phyloP scores from a whole-genome alignment of 345 rosid genomes.

The Alliaria petiolata region DNA sequence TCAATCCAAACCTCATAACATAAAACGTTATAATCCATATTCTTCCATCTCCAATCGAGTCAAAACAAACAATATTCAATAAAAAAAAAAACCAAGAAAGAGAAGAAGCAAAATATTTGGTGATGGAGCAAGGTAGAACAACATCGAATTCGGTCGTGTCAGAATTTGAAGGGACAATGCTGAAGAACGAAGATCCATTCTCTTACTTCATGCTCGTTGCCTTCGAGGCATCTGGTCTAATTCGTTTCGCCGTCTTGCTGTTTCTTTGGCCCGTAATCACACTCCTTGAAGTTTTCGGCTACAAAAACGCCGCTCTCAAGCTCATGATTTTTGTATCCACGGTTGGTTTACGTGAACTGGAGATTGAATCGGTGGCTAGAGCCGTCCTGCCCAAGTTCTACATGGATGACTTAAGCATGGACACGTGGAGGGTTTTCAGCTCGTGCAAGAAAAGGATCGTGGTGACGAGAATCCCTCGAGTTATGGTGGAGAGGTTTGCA shows the following conservation, averaged over 20 bases:
- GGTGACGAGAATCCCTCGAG: conserved; percentile 65
- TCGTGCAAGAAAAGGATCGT: conserved; percentile 53
- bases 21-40: conserved; percentile 9
- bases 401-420: conserved; percentile 57
- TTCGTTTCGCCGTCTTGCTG: conserved; percentile 63
- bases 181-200: conserved; percentile 46
- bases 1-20: conserved; percentile 29
- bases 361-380: conserved; percentile 63
- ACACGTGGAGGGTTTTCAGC: conserved; percentile 61
- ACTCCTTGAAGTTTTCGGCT: conserved; percentile 51
- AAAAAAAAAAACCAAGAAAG: neutral
- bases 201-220: conserved; percentile 73
- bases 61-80: neutral
- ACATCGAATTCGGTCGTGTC: conserved; percentile 59
- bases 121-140: conserved; percentile 3
- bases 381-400: conserved; percentile 75
- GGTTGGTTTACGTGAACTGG: conserved; percentile 48
- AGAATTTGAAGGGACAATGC: conserved; percentile 72
- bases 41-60: conserved; percentile 1
- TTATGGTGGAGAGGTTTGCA: conserved; percentile 73
- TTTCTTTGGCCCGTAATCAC: conserved; percentile 55
- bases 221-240: conserved; percentile 64
- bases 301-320: conserved; percentile 53
- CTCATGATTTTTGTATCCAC: conserved; percentile 52
- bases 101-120: neutral